These are phyloP conservation scores for Didymosphaeria variabile DNA, from an alignment of 2,329 filamentous ascomycete genomes.

Conservation along the genomic window DNA sequence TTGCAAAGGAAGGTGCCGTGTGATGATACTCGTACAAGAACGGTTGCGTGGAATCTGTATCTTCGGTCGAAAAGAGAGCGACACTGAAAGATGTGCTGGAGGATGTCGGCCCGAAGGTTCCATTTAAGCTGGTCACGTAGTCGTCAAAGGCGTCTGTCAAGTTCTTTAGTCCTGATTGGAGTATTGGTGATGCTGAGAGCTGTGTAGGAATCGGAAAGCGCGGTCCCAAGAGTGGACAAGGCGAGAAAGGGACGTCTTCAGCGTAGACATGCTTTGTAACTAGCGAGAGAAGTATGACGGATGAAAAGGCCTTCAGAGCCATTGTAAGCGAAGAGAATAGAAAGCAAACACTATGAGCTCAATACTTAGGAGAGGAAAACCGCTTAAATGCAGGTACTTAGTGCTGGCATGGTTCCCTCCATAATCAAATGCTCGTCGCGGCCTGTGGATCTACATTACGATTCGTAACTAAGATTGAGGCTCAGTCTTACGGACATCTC, in stretches of 20 bases:
- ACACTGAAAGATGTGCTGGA: constrained; percentile 25
- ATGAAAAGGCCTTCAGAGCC: not conserved
- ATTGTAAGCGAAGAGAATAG: not conserved
- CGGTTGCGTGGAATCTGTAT: constrained; percentile 11
- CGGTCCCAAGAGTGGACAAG: constrained; percentile 28
- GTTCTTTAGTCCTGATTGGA: constrained; percentile 23
- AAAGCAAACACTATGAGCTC: not conserved
- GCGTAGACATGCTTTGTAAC: not conserved
- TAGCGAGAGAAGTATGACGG: not conserved
- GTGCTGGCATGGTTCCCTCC: too few species aligned
- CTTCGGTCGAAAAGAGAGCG: constrained; percentile 25
- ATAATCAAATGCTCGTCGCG: not conserved
- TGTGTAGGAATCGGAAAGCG: constrained; percentile 23
- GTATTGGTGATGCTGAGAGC: constrained; percentile 10
- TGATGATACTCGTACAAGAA: constrained; percentile 26
- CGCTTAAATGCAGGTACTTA: too few species aligned
- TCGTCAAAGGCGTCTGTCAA: constrained; percentile 23
- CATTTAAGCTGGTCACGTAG: constrained; percentile 18
- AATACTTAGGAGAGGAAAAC: too few species aligned
- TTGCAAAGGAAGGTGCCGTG: constrained; percentile 51
- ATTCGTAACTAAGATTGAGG: not conserved
- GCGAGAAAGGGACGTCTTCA: constrained; percentile 17
- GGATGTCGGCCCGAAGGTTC: constrained; percentile 20
- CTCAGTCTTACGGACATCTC: not conserved
- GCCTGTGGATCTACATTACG: not conserved